A percentile compares a stretch with the other conserved stretches of the same genome.
Evolutionary conservation across 257 asterid species (phyloP).

Genomic region (Solanum pinnatisectum): DNA sequence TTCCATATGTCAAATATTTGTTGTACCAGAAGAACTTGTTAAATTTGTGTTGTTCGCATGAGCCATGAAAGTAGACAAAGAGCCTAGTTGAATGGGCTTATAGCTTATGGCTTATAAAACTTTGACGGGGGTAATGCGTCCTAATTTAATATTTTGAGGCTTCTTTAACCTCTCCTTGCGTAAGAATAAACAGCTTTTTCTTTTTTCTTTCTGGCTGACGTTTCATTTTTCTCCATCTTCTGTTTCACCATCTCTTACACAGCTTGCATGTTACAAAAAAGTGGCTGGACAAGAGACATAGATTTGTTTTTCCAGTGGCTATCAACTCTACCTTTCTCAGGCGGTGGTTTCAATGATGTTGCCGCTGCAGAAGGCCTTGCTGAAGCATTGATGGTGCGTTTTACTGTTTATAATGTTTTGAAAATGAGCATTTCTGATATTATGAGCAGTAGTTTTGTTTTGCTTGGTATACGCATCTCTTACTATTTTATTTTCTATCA

Average conservation of each 20-base stretch:
- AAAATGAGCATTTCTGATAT: not conserved
- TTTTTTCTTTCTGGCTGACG: not conserved
- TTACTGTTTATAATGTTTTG: not conserved
- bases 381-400: constrained; percentile 73
- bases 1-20: not conserved
- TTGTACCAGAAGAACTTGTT: not conserved
- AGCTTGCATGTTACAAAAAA: constrained; percentile 71
- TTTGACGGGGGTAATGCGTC: not conserved
- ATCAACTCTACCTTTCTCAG: constrained; percentile 65
- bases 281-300: constrained; percentile 89
- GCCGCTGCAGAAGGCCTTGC: constrained; percentile 95
- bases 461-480: not conserved
- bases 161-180: not conserved
- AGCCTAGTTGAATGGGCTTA: not conserved
- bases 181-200: not conserved
- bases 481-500: not conserved
- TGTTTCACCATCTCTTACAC: constrained; percentile 15
- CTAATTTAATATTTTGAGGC: not conserved
- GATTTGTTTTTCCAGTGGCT: constrained; percentile 86
- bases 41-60: not conserved
- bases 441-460: not conserved
- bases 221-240: not conserved
- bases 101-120: not conserved
- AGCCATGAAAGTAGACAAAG: not conserved
- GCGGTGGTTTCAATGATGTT: constrained; percentile 93